These are phyloP conservation scores for Phaffomyces antillensis DNA, from an alignment of 805 yeast genomes.

Conservation along the genomic window DNA sequence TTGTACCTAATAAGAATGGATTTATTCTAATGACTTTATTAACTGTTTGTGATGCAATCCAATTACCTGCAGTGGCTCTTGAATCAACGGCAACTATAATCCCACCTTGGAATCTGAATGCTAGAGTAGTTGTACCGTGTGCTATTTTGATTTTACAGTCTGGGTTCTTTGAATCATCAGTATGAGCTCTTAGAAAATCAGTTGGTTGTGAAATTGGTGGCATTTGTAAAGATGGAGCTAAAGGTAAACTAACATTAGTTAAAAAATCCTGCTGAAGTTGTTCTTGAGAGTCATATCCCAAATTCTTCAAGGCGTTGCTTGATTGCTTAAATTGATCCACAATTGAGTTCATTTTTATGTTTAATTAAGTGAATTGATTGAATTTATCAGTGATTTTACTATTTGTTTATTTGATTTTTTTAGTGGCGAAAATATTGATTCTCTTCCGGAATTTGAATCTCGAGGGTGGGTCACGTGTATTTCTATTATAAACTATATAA, in stretches of 20 bases:
- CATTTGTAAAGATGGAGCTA: conserved; percentile 55
- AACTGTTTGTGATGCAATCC: conserved; percentile 98
- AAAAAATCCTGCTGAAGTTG: conserved; percentile 28
- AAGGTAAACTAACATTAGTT: conserved; percentile 25
- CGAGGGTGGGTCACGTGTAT: no score
- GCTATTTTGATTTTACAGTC: conserved; percentile 95
- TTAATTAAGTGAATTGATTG: no score
- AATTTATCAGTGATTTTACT: not conserved
- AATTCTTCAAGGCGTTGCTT: conserved; percentile 6
- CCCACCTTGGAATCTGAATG: conserved; percentile 94
- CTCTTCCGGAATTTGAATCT: no score
- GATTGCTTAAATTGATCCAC: conserved; percentile 16
- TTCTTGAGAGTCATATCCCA: conserved; percentile 26
- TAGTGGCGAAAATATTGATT: not conserved
- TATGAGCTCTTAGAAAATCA: conserved; percentile 92
- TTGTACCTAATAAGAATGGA: conserved; percentile 89
- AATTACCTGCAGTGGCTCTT: conserved; percentile 94
- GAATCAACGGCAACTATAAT: conserved; percentile 96
- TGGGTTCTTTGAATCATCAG: conserved; percentile 88
- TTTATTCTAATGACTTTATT: conserved; percentile 96
- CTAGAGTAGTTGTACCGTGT: conserved; percentile 98
- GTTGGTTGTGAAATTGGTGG: conserved; percentile 89
- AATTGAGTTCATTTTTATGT: conserved; percentile 19
- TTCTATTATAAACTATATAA: no score
- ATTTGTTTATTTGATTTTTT: not conserved